phyloP scores from a whole-genome alignment of 1,139 yeast genomes.

The Arxiozyma telluris region DNA sequence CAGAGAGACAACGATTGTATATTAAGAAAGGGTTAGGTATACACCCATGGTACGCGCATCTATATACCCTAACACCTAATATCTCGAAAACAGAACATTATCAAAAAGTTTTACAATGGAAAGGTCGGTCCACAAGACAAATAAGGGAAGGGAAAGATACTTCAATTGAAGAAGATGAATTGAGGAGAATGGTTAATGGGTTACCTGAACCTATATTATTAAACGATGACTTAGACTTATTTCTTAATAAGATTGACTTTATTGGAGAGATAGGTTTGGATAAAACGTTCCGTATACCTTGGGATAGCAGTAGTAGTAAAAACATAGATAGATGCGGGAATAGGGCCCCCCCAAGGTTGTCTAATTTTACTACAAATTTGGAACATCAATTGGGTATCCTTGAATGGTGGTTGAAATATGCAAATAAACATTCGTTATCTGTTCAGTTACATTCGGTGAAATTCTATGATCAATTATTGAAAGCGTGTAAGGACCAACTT shows the following conservation, averaged over 20 bases:
- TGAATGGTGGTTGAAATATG: neutral
- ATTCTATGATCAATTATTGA: conserved; percentile 54
- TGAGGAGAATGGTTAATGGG: conserved; percentile 16
- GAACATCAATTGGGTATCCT: conserved; percentile 22
- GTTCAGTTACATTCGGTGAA: conserved; percentile 50
- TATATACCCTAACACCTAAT: conserved; percentile 36
- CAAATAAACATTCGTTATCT: too few species aligned
- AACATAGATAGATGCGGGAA: too few species aligned
- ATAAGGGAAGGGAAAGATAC: neutral
- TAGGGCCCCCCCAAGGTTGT: too few species aligned
- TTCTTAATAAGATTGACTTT: conserved; percentile 20
- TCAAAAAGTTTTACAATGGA: conserved; percentile 31
- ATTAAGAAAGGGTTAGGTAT: conserved; percentile 43
- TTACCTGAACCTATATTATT: neutral
- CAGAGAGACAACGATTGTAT: neutral
- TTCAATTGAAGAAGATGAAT: conserved; percentile 6
- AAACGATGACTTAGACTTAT: conserved; percentile 23
- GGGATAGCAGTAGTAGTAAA: neutral
- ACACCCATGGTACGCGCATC: conserved; percentile 86
- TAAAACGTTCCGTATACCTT: conserved; percentile 47
- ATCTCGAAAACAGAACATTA: conserved; percentile 44
- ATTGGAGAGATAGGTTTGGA: conserved; percentile 93
- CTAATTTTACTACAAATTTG: neutral
- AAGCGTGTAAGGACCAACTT: conserved; percentile 32
- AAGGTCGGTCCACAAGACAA: neutral